Evolutionary conservation across 345 rosid species (phyloP).

Genomic region (Lumnitzera littorea): DNA sequence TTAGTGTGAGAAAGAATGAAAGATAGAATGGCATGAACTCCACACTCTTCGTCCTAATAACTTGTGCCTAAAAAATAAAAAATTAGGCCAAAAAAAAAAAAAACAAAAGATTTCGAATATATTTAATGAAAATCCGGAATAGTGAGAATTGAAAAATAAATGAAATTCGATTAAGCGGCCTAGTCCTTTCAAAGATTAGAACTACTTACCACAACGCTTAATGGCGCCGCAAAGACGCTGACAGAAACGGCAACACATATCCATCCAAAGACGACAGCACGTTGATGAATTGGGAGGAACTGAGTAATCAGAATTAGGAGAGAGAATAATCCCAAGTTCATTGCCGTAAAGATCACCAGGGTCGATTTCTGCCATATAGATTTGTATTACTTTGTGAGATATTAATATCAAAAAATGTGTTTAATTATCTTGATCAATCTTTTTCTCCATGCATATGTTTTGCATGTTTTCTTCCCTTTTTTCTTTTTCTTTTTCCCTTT

Average conservation of each 20-base stretch:
- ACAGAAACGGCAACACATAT: conserved; percentile 62
- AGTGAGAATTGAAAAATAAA: too few species aligned
- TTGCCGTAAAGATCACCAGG: conserved; percentile 29
- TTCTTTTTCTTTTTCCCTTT: too few species aligned
- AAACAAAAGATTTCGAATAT: neutral
- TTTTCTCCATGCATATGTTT: too few species aligned
- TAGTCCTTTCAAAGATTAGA: neutral
- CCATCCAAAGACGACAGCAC: conserved; percentile 68
- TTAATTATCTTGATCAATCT: too few species aligned
- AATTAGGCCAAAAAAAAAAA: neutral
- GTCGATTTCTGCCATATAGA: conserved; percentile 43
- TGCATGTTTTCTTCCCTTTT: too few species aligned
- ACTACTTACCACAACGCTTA: conserved; percentile 52
- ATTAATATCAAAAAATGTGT: neutral
- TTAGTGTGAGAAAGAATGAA: conserved; percentile 73
- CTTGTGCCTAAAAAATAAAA: conserved; percentile 38
- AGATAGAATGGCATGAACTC: conserved; percentile 88
- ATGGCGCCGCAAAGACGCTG: conserved; percentile 75
- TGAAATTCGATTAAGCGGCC: too few species aligned
- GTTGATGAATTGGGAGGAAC: conserved; percentile 18
- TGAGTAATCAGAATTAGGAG: conserved; percentile 33
- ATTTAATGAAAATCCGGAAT: too few species aligned
- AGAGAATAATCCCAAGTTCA: conserved; percentile 58
- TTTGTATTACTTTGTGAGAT: neutral
- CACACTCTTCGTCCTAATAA: conserved; percentile 70